Percentiles rank a stretch among this genome's conserved stretches.
These are phyloP conservation scores for Acacia crassicarpa DNA, from an alignment of 306 rosid species.

Conservation along the genomic window DNA sequence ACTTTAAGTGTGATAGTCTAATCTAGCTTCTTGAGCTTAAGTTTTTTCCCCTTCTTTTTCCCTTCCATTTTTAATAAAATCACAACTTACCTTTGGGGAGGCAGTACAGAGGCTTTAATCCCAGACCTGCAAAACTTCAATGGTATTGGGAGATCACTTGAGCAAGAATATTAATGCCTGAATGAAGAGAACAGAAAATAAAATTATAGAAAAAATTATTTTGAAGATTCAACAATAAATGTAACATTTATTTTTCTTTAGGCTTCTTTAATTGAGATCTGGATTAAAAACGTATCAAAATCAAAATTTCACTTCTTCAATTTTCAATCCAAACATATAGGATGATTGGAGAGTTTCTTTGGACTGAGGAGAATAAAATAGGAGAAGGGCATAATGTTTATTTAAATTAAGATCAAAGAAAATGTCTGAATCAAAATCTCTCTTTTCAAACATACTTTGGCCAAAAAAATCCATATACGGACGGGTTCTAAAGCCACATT, in stretches of 20 bases:
- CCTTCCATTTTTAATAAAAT: not conserved
- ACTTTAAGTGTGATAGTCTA: slow-evolving; percentile 30
- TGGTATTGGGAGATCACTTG: not conserved
- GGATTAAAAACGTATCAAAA: not conserved
- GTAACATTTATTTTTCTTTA: not conserved
- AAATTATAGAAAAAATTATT: too few relatives aligned
- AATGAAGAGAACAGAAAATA: not conserved
- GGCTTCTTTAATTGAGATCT: not conserved
- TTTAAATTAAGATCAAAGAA: not conserved
- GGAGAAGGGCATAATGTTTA: not conserved
- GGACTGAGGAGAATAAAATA: not conserved
- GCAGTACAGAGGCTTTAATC: slow-evolving; percentile 8
- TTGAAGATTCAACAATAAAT: not conserved
- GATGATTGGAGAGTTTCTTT: not conserved
- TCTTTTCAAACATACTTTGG: not conserved
- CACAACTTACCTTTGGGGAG: not conserved
- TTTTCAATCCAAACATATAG: not conserved
- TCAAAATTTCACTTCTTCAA: not conserved
- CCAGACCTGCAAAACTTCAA: not conserved
- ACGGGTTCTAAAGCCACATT: not conserved
- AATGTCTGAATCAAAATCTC: not conserved
- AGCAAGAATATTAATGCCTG: not conserved
- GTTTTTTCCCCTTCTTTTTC: not conserved
- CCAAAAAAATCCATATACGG: not conserved
- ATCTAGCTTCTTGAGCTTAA: slow-evolving; percentile 4